Conservation (phyloP, 768 basidiomycete genomes). For the Chalciporus sphaerocephalus region DNA sequence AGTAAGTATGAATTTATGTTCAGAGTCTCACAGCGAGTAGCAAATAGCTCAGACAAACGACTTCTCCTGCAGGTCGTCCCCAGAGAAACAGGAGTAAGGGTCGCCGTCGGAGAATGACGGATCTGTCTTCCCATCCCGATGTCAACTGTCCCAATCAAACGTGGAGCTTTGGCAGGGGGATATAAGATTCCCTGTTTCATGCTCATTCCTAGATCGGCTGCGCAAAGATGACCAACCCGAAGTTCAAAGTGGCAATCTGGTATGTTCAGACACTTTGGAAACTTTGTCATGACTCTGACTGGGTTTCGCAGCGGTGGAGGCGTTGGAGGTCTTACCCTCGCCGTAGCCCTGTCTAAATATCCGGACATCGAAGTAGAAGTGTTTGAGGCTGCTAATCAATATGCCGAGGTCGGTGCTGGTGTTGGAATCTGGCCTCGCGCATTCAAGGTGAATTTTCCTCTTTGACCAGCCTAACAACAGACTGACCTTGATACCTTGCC, state of each 20-base stretch:
- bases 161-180: no score
- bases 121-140: no score
- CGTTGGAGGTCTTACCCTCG: conserved; percentile 39
- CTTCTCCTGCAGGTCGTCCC: no score
- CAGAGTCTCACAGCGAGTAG: no score
- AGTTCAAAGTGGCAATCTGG: conserved; percentile 30
- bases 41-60: no score
- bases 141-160: no score
- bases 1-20: no score
- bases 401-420: conserved; percentile 60
- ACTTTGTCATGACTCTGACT: not conserved
- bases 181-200: no score
- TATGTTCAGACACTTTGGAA: not conserved
- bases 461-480: not conserved
- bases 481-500: not conserved
- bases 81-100: no score
- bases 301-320: conserved; percentile 36
- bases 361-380: conserved; percentile 54
- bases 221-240: conserved; percentile 13
- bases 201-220: no score
- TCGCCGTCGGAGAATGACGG: no score
- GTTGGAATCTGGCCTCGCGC: conserved; percentile 43
- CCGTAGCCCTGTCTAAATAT: conserved; percentile 35
- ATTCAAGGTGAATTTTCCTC: conserved; percentile 21
- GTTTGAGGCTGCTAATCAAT: conserved; percentile 48